A percentile compares a stretch with the other conserved stretches of the same genome.
These are phyloP conservation scores for Neonectria hederae DNA, from an alignment of 2,329 filamentous ascomycete genomes.

Conservation along the genomic window DNA sequence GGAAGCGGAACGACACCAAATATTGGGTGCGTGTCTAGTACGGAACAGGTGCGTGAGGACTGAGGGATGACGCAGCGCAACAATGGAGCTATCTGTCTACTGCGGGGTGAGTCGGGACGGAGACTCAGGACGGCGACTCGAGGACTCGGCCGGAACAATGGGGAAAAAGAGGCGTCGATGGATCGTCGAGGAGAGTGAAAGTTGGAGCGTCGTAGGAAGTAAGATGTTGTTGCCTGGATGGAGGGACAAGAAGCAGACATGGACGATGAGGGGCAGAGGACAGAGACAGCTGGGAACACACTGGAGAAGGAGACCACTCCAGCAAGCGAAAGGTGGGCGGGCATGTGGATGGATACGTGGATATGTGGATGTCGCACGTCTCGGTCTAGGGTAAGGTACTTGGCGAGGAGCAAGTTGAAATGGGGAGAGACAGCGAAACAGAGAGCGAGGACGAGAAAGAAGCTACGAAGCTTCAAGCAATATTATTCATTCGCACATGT, in stretches of 20 bases:
- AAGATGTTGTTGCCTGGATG: slow-evolving; percentile 13
- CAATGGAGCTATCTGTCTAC: background rate
- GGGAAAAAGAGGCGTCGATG: slow-evolving; percentile 7
- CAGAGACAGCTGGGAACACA: slow-evolving; percentile 21
- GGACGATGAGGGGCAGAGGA: slow-evolving; percentile 39
- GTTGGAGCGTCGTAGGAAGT: slow-evolving; percentile 5
- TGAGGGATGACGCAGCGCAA: slow-evolving; percentile 6
- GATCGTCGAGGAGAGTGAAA: slow-evolving; percentile 4
- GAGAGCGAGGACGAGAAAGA: background rate
- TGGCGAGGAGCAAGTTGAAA: background rate
- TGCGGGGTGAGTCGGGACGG: slow-evolving; percentile 3
- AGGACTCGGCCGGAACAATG: background rate
- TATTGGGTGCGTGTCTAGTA: background rate
- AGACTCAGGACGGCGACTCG: background rate
- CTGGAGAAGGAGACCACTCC: slow-evolving; percentile 14
- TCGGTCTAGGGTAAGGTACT: slow-evolving; percentile 24
- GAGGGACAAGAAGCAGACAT: slow-evolving; percentile 15
- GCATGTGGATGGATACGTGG: slow-evolving; percentile 3
- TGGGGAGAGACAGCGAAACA: background rate
- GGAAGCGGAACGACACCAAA: slow-evolving; percentile 9
- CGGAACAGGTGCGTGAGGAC: background rate
- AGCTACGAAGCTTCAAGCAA: too few species aligned
- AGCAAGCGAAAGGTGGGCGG: slow-evolving; percentile 9
- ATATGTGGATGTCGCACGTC: background rate
- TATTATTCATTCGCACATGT: too few species aligned